A percentile compares a stretch with the other conserved stretches of the same genome.
Conservation (phyloP, 2,329 filamentous ascomycete genomes). For the Erysiphe pulchra region DNA sequence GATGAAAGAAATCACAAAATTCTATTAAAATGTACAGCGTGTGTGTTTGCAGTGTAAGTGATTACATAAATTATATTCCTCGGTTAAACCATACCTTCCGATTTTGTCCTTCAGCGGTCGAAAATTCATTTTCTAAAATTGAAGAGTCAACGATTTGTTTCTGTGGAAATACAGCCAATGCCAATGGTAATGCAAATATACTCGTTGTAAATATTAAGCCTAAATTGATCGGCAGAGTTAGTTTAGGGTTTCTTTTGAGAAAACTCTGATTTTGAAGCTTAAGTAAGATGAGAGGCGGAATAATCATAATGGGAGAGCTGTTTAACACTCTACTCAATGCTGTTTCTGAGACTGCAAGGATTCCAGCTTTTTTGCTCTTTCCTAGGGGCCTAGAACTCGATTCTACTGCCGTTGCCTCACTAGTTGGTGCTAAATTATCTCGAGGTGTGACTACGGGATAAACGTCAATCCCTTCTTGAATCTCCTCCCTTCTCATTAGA, state of each 20-base stretch:
- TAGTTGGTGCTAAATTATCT: conserved; percentile 9
- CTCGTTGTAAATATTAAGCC: conserved; percentile 69
- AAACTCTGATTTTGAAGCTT: conserved; percentile 62
- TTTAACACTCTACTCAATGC: conserved; percentile 80
- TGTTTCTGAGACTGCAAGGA: conserved; percentile 75
- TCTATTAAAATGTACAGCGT: no score
- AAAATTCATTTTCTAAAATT: conserved; percentile 66
- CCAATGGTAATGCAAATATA: conserved; percentile 68
- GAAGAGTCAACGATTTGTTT: conserved; percentile 55
- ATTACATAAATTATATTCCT: conserved; percentile 34
- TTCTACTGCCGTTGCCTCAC: conserved; percentile 9
- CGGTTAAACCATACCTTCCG: conserved; percentile 91
- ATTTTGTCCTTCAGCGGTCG: conserved; percentile 48
- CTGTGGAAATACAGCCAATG: conserved; percentile 79
- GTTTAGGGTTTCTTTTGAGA: conserved; percentile 49
- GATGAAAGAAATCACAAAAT: no score
- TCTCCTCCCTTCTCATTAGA: conserved; percentile 93
- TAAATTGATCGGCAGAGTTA: conserved; percentile 64
- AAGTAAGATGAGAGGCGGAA: conserved; percentile 70
- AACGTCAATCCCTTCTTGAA: conserved; percentile 75
- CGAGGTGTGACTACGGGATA: conserved; percentile 32
- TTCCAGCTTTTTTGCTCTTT: conserved; percentile 69
- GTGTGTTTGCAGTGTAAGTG: no score
- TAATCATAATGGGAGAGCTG: conserved; percentile 87
- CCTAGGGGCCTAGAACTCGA: conserved; percentile 48